Conservation (phyloP, 305 asterid genomes). For the Plantago lanceolata region DNA sequence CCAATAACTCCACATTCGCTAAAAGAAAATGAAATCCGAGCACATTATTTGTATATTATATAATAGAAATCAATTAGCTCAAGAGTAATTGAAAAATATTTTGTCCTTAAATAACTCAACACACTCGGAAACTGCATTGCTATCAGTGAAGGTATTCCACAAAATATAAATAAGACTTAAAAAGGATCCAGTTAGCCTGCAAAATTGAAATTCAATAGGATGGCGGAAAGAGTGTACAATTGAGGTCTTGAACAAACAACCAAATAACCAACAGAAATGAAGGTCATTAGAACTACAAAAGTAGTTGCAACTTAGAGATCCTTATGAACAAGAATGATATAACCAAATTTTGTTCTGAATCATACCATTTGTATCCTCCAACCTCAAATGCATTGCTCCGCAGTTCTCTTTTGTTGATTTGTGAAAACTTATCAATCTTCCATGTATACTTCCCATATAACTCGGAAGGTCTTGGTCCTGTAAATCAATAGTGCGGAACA, state of each 20-base stretch:
- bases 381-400: conserved; percentile 85
- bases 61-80: no score
- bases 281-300: neutral
- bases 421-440: conserved; percentile 88
- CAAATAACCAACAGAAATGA: conserved; percentile 1
- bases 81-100: no score
- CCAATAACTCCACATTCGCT: no score
- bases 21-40: no score
- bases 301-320: neutral
- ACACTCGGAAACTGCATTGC: neutral
- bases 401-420: conserved; percentile 85
- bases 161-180: conserved; percentile 5
- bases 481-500: conserved; percentile 14
- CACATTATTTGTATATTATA: no score
- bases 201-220: neutral
- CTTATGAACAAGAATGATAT: neutral
- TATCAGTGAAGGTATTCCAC: neutral
- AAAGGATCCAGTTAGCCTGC: neutral
- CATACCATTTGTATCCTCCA: conserved; percentile 95
- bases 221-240: neutral
- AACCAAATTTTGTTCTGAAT: conserved; percentile 3
- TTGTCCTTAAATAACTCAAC: no score
- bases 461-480: conserved; percentile 82
- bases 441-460: conserved; percentile 84
- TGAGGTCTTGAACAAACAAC: neutral